Evolutionary conservation across 805 yeast species (phyloP).

Genomic region (Candida insectorum): DNA sequence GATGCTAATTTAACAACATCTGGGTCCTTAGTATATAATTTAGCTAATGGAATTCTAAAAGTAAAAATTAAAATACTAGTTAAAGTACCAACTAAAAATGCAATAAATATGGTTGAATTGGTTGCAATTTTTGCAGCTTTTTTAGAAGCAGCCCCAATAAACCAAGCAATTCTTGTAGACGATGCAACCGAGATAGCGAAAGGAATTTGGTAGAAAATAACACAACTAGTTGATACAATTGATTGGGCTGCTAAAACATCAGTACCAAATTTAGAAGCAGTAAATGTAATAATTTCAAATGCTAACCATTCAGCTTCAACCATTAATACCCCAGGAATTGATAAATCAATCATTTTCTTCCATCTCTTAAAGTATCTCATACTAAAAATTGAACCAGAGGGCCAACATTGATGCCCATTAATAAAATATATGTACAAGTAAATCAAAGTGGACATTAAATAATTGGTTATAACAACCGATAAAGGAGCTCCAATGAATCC

Average conservation of each 20-base stretch:
- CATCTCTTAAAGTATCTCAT: conserved; percentile 46
- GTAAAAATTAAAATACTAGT: conserved; percentile 36
- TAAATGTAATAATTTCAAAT: conserved; percentile 68
- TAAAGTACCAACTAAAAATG: conserved; percentile 31
- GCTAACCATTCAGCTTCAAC: conserved; percentile 79
- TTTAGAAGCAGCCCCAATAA: conserved; percentile 60
- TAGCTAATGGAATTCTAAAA: conserved; percentile 36
- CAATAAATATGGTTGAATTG: conserved; percentile 31
- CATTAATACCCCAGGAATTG: conserved; percentile 74
- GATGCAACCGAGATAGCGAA: conserved; percentile 75
- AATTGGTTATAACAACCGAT: conserved; percentile 67
- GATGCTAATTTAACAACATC: conserved; percentile 35
- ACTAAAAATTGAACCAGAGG: conserved; percentile 24
- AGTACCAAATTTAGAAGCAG: conserved; percentile 67
- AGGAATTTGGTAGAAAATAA: conserved; percentile 68
- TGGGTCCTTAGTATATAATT: conserved; percentile 39
- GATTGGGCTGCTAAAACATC: conserved; percentile 70
- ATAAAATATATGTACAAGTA: conserved; percentile 42
- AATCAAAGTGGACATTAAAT: conserved; percentile 63
- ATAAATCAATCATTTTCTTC: conserved; percentile 59
- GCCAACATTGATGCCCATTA: conserved; percentile 47
- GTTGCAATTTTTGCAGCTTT: conserved; percentile 35
- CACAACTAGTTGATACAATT: conserved; percentile 65
- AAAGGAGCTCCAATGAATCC: conserved; percentile 80
- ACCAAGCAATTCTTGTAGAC: conserved; percentile 75